Evolutionary conservation across 192 early-diverging fungal genomes (phyloP).

Genomic region (Backusella morwellensis): DNA sequence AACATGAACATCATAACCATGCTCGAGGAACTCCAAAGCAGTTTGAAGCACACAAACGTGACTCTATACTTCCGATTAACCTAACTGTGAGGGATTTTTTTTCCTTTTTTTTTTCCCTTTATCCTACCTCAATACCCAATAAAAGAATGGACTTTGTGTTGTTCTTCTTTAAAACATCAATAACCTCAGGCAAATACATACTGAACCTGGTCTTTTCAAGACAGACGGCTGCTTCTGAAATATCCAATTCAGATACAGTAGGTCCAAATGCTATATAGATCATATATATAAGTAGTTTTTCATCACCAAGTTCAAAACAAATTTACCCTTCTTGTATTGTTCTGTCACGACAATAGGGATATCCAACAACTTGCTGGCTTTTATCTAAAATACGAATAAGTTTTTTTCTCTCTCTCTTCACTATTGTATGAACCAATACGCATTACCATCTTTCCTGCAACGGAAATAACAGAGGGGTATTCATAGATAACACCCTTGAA

Average conservation of each 20-base stretch:
- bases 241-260: conserved; percentile 77
- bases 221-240: conserved; percentile 55
- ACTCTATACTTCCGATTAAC: conserved; percentile 44
- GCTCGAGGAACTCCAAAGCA: conserved; percentile 81
- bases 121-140: conserved; percentile 83
- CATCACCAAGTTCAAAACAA: not conserved
- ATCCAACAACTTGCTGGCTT: conserved; percentile 66
- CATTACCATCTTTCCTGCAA: conserved; percentile 83
- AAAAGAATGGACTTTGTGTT: conserved; percentile 72
- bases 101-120: not conserved
- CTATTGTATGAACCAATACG: not conserved
- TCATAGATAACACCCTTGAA: conserved; percentile 77
- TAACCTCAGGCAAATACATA: conserved; percentile 72
- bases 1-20: conserved; percentile 79
- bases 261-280: conserved; percentile 63
- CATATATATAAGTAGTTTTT: not conserved
- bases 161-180: conserved; percentile 47
- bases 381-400: conserved; percentile 44
- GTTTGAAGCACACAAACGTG: conserved; percentile 98
- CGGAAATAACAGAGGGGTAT: conserved; percentile 77
- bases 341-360: conserved; percentile 91
- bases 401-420: not conserved
- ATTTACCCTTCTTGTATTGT: conserved; percentile 69
- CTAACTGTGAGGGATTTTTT: not conserved
- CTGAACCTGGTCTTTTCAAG: conserved; percentile 85